Evolutionary conservation across 179 eudicot genomes (phyloP).

Genomic region (Nepenthes alata): DNA sequence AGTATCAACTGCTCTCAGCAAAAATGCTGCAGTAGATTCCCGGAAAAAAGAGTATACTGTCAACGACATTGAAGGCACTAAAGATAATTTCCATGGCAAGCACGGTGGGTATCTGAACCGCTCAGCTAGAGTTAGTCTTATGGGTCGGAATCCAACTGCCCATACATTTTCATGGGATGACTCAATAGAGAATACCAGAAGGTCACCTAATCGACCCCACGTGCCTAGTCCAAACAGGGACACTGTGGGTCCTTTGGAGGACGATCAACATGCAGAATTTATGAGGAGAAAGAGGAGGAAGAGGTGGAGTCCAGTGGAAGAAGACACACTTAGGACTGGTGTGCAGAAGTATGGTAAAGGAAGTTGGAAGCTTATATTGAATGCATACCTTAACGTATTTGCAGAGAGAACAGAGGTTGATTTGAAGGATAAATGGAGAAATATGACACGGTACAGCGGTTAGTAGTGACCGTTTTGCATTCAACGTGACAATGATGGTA

Average conservation of each 20-base stretch:
- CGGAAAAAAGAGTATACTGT: too few species aligned
- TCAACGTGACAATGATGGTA: too few species aligned
- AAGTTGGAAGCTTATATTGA: conserved; percentile 46
- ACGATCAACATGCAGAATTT: conserved; percentile 9
- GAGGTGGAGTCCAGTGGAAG: conserved; percentile 52
- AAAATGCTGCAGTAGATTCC: too few species aligned
- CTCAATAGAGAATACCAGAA: conserved; percentile 23
- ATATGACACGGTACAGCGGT: conserved; percentile 17
- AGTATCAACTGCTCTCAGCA: too few species aligned
- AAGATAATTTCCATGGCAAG: too few species aligned
- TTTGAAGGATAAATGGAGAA: conserved; percentile 86
- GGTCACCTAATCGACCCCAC: conserved; percentile 9
- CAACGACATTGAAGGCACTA: too few species aligned
- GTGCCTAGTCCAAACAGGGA: conserved; percentile 32
- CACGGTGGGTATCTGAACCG: too few species aligned
- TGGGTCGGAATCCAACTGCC: conserved; percentile 25
- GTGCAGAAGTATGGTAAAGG: conserved; percentile 46
- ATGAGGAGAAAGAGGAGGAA: conserved; percentile 25
- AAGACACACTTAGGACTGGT: conserved; percentile 51
- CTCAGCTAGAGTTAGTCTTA: background rate
- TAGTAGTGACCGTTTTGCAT: too few species aligned
- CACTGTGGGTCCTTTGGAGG: conserved; percentile 25
- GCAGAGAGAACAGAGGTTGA: conserved; percentile 57
- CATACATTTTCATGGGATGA: conserved; percentile 48
- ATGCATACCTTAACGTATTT: conserved; percentile 22